A percentile compares a stretch with the other conserved stretches of the same genome.
Conservation (phyloP, 345 rosid genomes). For the Lumnitzera racemosa region DNA sequence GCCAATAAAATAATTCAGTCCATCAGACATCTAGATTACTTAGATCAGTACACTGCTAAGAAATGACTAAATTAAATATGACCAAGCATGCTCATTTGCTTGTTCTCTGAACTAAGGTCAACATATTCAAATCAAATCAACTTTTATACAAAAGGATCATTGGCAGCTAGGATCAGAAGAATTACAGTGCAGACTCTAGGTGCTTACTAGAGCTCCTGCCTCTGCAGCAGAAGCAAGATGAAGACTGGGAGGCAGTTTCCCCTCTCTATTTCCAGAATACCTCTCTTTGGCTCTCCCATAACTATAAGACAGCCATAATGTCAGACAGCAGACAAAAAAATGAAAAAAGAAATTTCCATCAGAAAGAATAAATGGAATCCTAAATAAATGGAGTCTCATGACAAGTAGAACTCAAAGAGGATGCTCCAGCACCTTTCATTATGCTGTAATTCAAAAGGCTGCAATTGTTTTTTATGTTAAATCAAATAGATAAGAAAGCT, state of each 20-base stretch:
- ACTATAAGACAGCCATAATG: conserved; percentile 24
- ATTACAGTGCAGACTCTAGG: background rate
- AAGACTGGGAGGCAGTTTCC: conserved; percentile 54
- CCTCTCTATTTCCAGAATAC: conserved; percentile 54
- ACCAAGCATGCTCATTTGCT: too few relatives aligned
- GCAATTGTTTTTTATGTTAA: too few relatives aligned
- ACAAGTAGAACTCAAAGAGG: too few relatives aligned
- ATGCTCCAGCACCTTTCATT: too few relatives aligned
- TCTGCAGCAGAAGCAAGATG: conserved; percentile 97
- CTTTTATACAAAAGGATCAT: background rate
- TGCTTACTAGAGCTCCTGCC: conserved; percentile 85
- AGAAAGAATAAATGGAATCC: background rate
- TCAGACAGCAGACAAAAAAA: background rate
- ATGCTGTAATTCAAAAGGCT: too few relatives aligned
- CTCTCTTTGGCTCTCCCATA: conserved; percentile 85
- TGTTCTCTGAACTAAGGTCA: too few relatives aligned
- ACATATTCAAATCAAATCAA: too few relatives aligned
- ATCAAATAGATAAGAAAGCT: background rate
- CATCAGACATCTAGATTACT: too few relatives aligned
- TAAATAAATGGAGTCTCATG: background rate
- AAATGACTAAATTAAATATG: too few relatives aligned
- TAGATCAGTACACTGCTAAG: too few relatives aligned
- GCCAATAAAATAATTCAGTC: too few relatives aligned
- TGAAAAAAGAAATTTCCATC: background rate
- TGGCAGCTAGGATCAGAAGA: background rate